Evolutionary conservation across 805 yeast genomes (phyloP).

Genomic region (Saturnispora hagleri): DNA sequence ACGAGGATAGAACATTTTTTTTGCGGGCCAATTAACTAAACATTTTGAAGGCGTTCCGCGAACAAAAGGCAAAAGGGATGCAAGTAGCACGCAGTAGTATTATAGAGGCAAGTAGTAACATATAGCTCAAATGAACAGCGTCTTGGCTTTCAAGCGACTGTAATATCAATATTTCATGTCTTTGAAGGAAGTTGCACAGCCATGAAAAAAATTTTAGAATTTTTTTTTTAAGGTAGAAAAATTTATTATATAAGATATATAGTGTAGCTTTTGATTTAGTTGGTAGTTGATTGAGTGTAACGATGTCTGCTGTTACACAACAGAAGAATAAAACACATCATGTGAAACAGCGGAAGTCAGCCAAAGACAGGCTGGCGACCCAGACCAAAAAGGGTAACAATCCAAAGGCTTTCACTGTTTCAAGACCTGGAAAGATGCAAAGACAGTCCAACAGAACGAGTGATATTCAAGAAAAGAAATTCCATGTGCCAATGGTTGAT

Average conservation of each 20-base stretch:
- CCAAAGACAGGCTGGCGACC: constrained; percentile 80
- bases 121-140: background rate
- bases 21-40: background rate
- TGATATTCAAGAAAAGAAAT: constrained; percentile 72
- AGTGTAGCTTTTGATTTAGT: background rate
- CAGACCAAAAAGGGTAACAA: constrained; percentile 53
- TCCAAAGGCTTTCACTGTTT: constrained; percentile 75
- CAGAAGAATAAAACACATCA: constrained; percentile 70
- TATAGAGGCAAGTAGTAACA: no score
- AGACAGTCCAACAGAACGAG: constrained; percentile 75
- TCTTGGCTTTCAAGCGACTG: background rate
- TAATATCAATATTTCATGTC: background rate
- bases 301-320: constrained; percentile 16
- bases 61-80: background rate
- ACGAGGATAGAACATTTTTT: background rate
- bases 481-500: constrained; percentile 96
- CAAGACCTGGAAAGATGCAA: constrained; percentile 80
- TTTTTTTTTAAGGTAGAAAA: background rate
- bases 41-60: background rate
- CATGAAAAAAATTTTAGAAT: background rate
- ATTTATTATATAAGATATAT: background rate
- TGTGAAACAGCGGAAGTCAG: constrained; percentile 46
- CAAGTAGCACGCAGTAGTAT: background rate
- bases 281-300: background rate
- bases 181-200: background rate